Conservation (phyloP, 2,329 filamentous ascomycete genomes). For the Fusarium nygamai region DNA sequence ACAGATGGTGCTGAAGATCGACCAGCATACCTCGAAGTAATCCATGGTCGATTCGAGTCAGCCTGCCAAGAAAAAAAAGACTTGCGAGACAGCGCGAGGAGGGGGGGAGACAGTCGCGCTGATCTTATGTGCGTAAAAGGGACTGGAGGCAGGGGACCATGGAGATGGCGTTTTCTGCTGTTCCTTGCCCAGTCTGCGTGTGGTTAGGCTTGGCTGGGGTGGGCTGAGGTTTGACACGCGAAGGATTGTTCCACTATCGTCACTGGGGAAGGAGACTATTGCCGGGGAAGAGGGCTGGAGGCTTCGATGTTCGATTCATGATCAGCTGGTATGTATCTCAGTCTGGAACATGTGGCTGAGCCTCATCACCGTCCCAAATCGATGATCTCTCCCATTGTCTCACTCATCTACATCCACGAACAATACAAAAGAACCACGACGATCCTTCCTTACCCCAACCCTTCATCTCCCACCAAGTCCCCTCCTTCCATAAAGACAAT, state of each 20-base stretch:
- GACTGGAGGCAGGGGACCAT: not conserved
- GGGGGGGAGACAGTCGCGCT: not conserved
- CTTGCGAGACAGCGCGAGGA: not conserved
- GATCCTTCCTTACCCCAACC: not conserved
- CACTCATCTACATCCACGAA: not conserved
- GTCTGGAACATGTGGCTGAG: not conserved
- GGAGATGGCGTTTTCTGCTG: not conserved
- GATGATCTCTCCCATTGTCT: not conserved
- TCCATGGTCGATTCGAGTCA: conserved; percentile 6
- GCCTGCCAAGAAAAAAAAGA: not conserved
- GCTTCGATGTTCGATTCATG: not conserved
- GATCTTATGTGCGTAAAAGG: not conserved
- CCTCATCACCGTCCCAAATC: not conserved
- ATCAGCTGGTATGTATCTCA: not conserved
- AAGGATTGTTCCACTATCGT: not conserved
- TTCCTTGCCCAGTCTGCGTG: not conserved
- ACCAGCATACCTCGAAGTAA: conserved; percentile 53
- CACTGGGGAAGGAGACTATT: not conserved
- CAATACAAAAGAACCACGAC: not conserved
- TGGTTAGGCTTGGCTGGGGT: not conserved
- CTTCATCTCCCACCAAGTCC: not conserved
- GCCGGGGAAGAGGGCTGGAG: not conserved
- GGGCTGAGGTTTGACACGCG: not conserved
- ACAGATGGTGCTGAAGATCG: conserved; percentile 55
- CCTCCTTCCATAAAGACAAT: not conserved